Conservation (phyloP, 371 early-diverging fungal genomes). For the Saksenaea vasiformis region DNA sequence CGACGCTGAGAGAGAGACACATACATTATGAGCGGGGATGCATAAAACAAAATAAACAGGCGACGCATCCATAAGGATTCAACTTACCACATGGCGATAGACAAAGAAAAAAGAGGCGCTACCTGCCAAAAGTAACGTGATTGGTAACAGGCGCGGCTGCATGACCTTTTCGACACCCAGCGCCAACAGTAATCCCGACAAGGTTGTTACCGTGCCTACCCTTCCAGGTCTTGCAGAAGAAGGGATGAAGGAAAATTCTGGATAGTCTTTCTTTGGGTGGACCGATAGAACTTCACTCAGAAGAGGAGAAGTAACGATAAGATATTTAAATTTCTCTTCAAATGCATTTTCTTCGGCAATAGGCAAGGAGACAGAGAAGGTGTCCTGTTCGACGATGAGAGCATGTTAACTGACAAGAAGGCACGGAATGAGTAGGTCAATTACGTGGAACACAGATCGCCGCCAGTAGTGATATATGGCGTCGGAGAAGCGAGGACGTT, state of each 20-base stretch:
- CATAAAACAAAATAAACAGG: neutral
- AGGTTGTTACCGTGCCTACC: slow-evolving; percentile 15
- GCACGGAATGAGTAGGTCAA: neutral
- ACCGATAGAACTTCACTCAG: slow-evolving; percentile 52
- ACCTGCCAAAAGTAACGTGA: slow-evolving; percentile 30
- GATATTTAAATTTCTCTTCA: slow-evolving; percentile 68
- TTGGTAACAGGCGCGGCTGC: slow-evolving; percentile 10
- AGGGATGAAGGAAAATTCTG: slow-evolving; percentile 12
- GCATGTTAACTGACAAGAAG: neutral
- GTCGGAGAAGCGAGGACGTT: slow-evolving; percentile 8
- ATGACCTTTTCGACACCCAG: slow-evolving; percentile 20
- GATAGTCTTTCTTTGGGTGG: slow-evolving; percentile 41
- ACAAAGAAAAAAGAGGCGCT: slow-evolving; percentile 39
- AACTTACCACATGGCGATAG: slow-evolving; percentile 42
- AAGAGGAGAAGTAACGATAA: slow-evolving; percentile 65
- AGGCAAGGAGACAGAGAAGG: slow-evolving; percentile 43
- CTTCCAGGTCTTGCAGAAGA: slow-evolving; percentile 9
- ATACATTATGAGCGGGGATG: neutral
- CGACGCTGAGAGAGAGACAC: slow-evolving; percentile 38
- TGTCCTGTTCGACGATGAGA: slow-evolving; percentile 21
- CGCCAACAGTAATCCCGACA: slow-evolving; percentile 19
- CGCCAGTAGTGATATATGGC: slow-evolving; percentile 35
- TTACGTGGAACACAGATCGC: slow-evolving; percentile 42
- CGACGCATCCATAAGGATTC: neutral
- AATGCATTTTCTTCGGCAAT: slow-evolving; percentile 60